Evolutionary conservation across 148 eudicot genomes (phyloP), one percentile per base, ranked within the genome.

Genomic region (Euryodendron excelsum): DNA sequence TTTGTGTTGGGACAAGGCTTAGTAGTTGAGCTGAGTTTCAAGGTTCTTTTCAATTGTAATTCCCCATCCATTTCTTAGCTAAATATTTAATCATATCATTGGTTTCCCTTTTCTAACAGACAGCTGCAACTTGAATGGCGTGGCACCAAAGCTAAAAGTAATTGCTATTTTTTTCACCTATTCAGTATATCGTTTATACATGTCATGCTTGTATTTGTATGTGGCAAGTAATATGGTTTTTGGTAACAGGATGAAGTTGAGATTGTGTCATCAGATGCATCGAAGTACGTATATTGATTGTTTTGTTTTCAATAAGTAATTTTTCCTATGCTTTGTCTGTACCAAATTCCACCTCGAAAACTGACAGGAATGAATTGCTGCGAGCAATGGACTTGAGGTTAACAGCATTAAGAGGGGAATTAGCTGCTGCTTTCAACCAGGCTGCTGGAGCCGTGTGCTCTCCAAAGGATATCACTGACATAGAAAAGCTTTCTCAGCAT

Each of bases 311-410:
- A 23, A 50, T 25, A 25, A 2, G 39, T 47, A 55, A 13, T 39
- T 39, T 76, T 37, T 27, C 36, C 39, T 27, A 18, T 25, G 10
- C 48, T 39, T 50, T 74, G 62, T 41, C 45, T 75, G 36, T 69
- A 75, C 82, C 82, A 56, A 89, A 69, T 53, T 69, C 65, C 59
- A 23, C 56, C 44, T 74, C 82, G 58, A 25, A 72, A 82, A 34
- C 69, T 79, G 28, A 62, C 87, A 96, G 99, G 91, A 89, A 96
- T 85, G 99, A 92, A 85, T 85, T 96, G 78, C 77, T 96, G 72
- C 92, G 90, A 62, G 99, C 98, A 67, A 86, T 96, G 89, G 94
- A 92, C 83, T 86, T 93, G 76, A 90, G 99, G 82, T 85, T 96
- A 69, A 82, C 83, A 18, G 89, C 93, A 69, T 79, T 96, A 68